A percentile compares a stretch with the other conserved stretches of the same genome.
Conservation (phyloP, 306 rosid genomes). For the Prunus dulcis region DNA sequence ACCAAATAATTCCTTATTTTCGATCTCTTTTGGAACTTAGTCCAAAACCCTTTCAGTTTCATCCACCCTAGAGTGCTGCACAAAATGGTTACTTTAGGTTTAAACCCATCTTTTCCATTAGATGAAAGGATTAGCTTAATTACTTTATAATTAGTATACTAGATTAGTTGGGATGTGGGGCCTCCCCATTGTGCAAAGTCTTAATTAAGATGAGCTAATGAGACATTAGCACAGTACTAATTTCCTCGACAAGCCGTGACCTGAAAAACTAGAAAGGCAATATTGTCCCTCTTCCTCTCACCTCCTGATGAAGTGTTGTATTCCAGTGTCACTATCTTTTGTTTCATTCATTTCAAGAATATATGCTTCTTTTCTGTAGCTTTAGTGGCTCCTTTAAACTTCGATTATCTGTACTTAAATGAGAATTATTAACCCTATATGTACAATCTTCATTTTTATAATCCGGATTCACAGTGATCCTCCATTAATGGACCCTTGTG, state of each 20-base stretch:
- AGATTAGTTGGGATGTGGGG: background rate
- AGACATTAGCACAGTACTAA: background rate
- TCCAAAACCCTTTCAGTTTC: no score
- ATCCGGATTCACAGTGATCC: constrained; percentile 4
- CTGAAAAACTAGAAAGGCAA: constrained; percentile 4
- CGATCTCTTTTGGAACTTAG: background rate
- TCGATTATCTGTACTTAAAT: background rate
- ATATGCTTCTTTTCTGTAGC: background rate
- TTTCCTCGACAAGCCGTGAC: constrained; percentile 6
- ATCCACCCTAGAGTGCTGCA: no score
- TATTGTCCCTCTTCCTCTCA: background rate
- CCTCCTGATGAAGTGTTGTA: background rate
- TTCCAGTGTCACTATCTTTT: constrained; percentile 11
- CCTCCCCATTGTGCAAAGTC: constrained; percentile 1
- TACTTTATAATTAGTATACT: background rate
- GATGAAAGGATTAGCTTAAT: background rate
- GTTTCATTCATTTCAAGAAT: constrained; percentile 1
- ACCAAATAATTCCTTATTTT: background rate
- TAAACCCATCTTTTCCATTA: background rate
- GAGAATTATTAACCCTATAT: background rate
- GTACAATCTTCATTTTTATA: background rate
- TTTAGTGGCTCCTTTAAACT: background rate
- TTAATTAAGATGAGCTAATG: background rate
- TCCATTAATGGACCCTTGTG: constrained; percentile 2
- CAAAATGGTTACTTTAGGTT: background rate